These are phyloP conservation scores for Amborella trichopoda DNA, from an alignment of 164 flowering plant genomes.

Conservation along the genomic window DNA sequence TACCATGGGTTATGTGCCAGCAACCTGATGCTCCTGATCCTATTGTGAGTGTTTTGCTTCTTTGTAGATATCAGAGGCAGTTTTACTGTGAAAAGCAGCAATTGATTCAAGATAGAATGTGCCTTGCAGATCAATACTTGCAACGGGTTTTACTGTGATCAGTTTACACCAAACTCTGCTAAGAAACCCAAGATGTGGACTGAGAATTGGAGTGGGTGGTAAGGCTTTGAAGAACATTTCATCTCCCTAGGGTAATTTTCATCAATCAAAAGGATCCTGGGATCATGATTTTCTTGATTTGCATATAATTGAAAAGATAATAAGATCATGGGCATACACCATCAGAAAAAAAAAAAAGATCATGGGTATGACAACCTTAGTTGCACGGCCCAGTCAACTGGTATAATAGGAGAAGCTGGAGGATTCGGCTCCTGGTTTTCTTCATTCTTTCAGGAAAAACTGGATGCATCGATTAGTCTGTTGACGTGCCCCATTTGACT, in stretches of 20 bases:
- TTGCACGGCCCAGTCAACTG: neutral
- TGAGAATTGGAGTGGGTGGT: constrained; percentile 99
- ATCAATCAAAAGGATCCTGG: neutral
- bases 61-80: neutral
- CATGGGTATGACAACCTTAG: neutral
- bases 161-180: constrained; percentile 66
- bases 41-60: constrained; percentile 36
- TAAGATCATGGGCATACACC: too few species aligned
- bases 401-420: neutral
- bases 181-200: constrained; percentile 95
- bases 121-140: constrained; percentile 87
- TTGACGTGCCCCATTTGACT: neutral
- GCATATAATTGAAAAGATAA: neutral
- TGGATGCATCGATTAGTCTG: neutral
- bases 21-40: constrained; percentile 93
- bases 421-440: neutral
- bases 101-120: neutral
- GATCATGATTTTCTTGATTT: neutral
- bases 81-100: neutral
- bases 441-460: neutral
- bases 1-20: constrained; percentile 99
- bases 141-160: constrained; percentile 97
- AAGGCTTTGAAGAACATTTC: constrained; percentile 17
- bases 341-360: too few species aligned
- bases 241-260: neutral